Evolutionary conservation across 345 rosid genomes (phyloP), one percentile per base, ranked within the genome.

Genomic region (Microcos paniculata): DNA sequence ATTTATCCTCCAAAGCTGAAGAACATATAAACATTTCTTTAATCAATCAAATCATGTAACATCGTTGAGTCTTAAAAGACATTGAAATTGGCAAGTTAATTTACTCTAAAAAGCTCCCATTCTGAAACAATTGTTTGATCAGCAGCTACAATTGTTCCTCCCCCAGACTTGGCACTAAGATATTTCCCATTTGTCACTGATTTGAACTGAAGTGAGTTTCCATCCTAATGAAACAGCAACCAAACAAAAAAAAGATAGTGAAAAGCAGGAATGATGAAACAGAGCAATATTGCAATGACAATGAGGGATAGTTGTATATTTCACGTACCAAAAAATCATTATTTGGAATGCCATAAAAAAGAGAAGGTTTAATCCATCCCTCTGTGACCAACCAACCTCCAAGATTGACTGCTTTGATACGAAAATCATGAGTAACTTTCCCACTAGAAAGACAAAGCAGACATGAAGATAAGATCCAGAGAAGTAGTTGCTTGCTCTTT

Each of bases 311-410:
- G 15, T 16, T 7, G 16, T 8, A 40, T 9, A 3, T 8, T 24
- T 30, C 62, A 72, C 73, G 23, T 71, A 87, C 93, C 90, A 90
- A 72, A 72, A 90, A 90, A 73, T 90, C 88, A 66, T 81, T 85
- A 82, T 86, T 86, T 71, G 88, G 74, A 79, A 90, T 88, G 68
- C 87, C 88, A 28, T 90, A 82, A 23, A 90, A 90, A n/a, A 90
- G 91, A 71, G 89, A 84, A 57, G 91, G 94, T 62, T 85, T 83
- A 67, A 86, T 90, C 94, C 91, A 88, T 30, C 90, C 90, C 86
- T 88, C 93, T 2, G 88, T 81, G 4, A 90, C 89, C 9, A 88
- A 82, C 93, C 93, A 90, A 8, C 93, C 93, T 69, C 93, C 91
- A 28, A 90, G 90, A 76, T 80, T 88, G 43, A 82, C 93, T 21